Evolutionary conservation across 495 filamentous ascomycete species (phyloP).

Genomic region (Trichoderma asperelloides): DNA sequence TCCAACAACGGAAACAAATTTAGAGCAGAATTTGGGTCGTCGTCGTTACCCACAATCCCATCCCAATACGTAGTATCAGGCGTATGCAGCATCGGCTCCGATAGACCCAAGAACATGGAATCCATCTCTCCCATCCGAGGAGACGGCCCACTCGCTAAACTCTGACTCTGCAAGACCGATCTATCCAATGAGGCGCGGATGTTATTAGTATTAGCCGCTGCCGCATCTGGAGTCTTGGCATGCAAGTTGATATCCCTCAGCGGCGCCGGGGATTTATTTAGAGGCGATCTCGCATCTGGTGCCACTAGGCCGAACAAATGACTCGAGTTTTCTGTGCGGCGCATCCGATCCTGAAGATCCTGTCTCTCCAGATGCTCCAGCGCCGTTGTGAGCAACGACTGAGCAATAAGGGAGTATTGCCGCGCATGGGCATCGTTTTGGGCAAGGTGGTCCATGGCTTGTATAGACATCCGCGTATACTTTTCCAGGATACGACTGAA

Average conservation of each 20-base stretch:
- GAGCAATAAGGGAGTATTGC: slow-evolving; percentile 38
- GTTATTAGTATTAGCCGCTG: neutral
- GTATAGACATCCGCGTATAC: slow-evolving; percentile 29
- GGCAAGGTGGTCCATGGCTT: slow-evolving; percentile 34
- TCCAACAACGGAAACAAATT: slow-evolving; percentile 11
- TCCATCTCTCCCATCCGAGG: slow-evolving; percentile 1
- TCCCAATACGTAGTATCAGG: neutral
- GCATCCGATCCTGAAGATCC: slow-evolving; percentile 29
- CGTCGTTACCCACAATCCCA: slow-evolving; percentile 1
- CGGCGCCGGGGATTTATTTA: neutral
- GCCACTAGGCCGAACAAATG: slow-evolving; percentile 32
- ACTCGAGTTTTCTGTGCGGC: slow-evolving; percentile 33
- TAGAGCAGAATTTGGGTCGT: neutral
- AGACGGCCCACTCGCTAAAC: neutral
- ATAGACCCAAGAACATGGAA: slow-evolving; percentile 1
- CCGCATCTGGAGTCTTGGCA: neutral
- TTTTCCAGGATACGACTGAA: slow-evolving; percentile 39
- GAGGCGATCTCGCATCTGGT: neutral
- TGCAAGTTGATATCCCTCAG: neutral
- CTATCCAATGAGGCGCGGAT: neutral
- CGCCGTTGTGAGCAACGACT: slow-evolving; percentile 32
- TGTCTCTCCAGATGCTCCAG: slow-evolving; percentile 28
- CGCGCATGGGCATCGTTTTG: slow-evolving; percentile 31
- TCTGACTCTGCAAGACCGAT: neutral
- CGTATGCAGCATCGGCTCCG: neutral